Base-by-base conservation (phyloP, 768 basidiomycete species). In the Lyophyllum atratum region DNA sequence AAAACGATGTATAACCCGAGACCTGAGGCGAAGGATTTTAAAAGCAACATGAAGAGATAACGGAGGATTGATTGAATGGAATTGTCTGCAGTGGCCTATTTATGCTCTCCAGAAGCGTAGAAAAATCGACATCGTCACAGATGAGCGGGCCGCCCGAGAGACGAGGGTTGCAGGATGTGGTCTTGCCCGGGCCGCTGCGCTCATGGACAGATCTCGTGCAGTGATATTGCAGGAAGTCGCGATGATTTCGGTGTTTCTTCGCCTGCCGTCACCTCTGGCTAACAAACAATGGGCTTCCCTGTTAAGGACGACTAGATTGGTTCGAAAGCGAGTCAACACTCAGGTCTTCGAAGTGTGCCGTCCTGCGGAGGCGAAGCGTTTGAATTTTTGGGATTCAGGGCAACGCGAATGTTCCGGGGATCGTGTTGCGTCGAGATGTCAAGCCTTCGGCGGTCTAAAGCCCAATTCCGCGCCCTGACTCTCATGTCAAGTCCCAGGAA, bases 221-320 rank as follows among this genome's bases (percentile, higher is more conserved):
- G 50, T 19, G 43, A 25, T 6, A 15, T 43, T 1, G 22, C 5
- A 31, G 10, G 46, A 37, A 37, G 34, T 9, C 59, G 59, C 59
- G n/a, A 33, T 46, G 59, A 61, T 51, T 50, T 61, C 59, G 59
- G 55, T 43, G 25, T 57, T 57, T 49, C 55, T 50, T 61, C 59
- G 59, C 56, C 21, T 42, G 45, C 21, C 48, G 33, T 1, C 50
- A 3, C 28, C 4, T 31, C 9, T 17, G 15, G 7, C 12, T 4
- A 46, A 17, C 40, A 4, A 12, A 6, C 17, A 17, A 19, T 14
- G 21, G 40, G 9, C 19, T 21, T 42, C 40, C 21, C 19, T 33
- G 31, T 33, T 12, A 12, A 12, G 12, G 6, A 33, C 31, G 31
- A 37, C 34, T 15, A 37, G 8, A 15, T 37, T 37, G 34, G 12